phyloP scores from a whole-genome alignment of 257 asterid species.

The Salvia rosmarinus region DNA sequence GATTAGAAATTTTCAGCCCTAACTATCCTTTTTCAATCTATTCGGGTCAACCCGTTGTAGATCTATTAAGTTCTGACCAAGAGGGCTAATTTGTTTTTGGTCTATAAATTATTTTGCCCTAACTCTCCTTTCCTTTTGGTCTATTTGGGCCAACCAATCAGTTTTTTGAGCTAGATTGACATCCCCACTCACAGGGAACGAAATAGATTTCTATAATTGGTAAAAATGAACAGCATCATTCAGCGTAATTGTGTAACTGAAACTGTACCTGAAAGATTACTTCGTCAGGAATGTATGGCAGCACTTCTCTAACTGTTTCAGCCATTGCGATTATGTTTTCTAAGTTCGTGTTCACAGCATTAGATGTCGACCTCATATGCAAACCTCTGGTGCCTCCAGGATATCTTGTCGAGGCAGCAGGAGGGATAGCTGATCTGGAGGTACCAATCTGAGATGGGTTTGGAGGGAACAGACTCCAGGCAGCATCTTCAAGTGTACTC shows the following conservation, averaged over 20 bases:
- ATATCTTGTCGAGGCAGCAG: constrained; percentile 44
- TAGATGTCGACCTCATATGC: constrained; percentile 49
- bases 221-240: background rate
- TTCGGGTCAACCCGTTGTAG: no score
- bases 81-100: no score
- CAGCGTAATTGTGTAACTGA: background rate
- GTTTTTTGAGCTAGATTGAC: no score
- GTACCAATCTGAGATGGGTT: constrained; percentile 72
- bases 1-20: no score
- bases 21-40: no score
- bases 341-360: constrained; percentile 44
- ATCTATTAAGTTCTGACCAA: no score
- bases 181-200: background rate
- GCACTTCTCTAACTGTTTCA: constrained; percentile 73
- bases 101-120: no score
- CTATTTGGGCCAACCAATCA: no score
- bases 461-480: constrained; percentile 74
- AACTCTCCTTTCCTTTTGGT: no score
- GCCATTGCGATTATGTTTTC: constrained; percentile 68
- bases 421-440: constrained; percentile 48
- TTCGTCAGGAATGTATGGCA: constrained; percentile 80
- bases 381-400: constrained; percentile 47
- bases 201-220: background rate
- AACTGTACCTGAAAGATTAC: constrained; percentile 65
- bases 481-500: constrained; percentile 66